Base-by-base conservation (phyloP, 331 rosid genomes). In the Prunus yedoensis region DNA sequence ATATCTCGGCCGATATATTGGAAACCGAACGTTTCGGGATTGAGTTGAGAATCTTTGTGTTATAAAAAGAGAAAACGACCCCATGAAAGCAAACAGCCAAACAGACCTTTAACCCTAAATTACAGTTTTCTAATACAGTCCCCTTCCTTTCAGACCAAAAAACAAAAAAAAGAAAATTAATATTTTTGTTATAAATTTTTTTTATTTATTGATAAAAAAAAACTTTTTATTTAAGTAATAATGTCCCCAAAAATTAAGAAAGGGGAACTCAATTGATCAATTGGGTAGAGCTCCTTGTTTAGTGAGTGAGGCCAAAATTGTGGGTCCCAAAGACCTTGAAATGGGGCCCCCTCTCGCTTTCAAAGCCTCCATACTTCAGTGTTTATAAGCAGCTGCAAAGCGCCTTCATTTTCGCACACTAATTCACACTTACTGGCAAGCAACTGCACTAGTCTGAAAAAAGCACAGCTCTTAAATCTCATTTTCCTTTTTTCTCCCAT, bases 321-420 rank as follows among this genome's bases (percentile, higher is more conserved):
- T 68, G 59, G 87, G 91, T 64, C 88, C 85, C 74, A 75, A 56
- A 58, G 62, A 18, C 56, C n/a, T 35, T 1, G 35, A 60, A 50
- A 35, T 70, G 76, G 82, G 80, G 7, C 74, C 77, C 81, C 62
- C 80, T 30, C 1, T 47, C 57, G n/a, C 74, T 45, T n/a, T 68
- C 65, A 58, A 47, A 21, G 53, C 73, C 79, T 71, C 82, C 80
- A 52, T 53, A 54, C 45, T 32, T 53, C n/a, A 20, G 75, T 75
- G 90, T 71, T 81, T 82, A 91, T 82, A 88, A 80, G 83, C 93
- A 71, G 84, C 86, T 67, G 62, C 89, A 84, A 84, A 79, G 85
- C 90, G 78, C 71, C 63, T 74, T 30, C 81, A 71, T 79, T 83
- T 70, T 70, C 30, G 66, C 87, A 50, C 21, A 65, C 3, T 77